Evolutionary conservation across 2,329 filamentous ascomycete species (phyloP), one percentile per base, ranked within the genome.

Genomic region (Paraconiothyrium brasiliense): DNA sequence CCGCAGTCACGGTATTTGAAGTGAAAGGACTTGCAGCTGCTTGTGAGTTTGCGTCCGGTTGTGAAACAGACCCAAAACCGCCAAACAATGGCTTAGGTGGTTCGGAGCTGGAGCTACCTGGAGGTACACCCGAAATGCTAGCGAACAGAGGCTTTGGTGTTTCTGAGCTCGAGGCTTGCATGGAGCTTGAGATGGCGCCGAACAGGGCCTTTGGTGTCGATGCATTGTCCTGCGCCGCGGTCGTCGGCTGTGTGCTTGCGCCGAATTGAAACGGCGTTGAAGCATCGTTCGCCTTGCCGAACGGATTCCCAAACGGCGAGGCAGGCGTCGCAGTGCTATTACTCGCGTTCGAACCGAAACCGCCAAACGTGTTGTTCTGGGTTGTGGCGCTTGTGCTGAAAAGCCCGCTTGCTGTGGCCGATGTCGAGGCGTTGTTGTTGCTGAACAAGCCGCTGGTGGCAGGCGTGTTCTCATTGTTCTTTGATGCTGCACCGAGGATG

Each of bases 381-480:
- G 65, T 51, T 58, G 65, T 39, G 63, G 65, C 50, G 60, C 58
- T 65, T 44, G 67, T 67, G 14, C 67, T 65, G 58, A 72, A 69
- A 54, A 71, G 55, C 20, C 62, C 52, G 1, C 59, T 56, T 4
- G 62, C 59, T 13, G 54, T 54, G 54, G 65, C 56, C 49, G 63
- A 64, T 46, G 59, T 65, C 9, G 66, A 64, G 46, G 39, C 41
- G 34, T 60, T 68, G 67, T 51, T 67, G 30, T 47, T 71, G 65
- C 41, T 54, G 47, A 57, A 70, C 58, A 20, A 14, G 30, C 41
- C 30, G 20, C 41, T 11, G 27, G 54, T 22, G 8, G 30, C 37
- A 27, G 54, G 30, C 4, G 54, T 56, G 39, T 14, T 47, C 20
- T 27, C 30, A 8, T 27, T 37, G 14, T 58, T 43, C 35, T 47